phyloP scores from a whole-genome alignment of 192 early-diverging fungal genomes.

The Entrophospora sp. region DNA sequence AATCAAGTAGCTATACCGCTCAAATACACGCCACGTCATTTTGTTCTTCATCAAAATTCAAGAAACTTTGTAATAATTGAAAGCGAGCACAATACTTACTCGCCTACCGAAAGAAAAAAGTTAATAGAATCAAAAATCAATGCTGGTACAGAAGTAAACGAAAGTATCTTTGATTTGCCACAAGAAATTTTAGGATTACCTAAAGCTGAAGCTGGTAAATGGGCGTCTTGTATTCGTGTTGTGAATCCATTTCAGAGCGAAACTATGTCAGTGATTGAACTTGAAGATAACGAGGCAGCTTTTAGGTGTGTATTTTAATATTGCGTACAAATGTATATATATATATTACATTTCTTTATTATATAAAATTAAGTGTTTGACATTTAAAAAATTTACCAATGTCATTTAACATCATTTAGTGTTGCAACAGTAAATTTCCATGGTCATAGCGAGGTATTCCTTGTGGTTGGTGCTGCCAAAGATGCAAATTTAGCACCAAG shows the following conservation, averaged over 20 bases:
- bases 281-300: slow-evolving; percentile 79
- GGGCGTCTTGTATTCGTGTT: slow-evolving; percentile 83
- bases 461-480: slow-evolving; percentile 79
- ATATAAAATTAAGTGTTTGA: not conserved
- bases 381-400: not conserved
- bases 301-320: too few relatives aligned
- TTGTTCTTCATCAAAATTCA: slow-evolving; percentile 61
- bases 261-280: slow-evolving; percentile 57
- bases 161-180: slow-evolving; percentile 48
- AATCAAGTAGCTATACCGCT: slow-evolving; percentile 81
- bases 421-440: slow-evolving; percentile 58
- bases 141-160: slow-evolving; percentile 45
- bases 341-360: not conserved
- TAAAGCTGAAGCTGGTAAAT: slow-evolving; percentile 57
- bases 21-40: slow-evolving; percentile 78
- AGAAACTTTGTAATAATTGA: slow-evolving; percentile 87
- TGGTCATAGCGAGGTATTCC: slow-evolving; percentile 45
- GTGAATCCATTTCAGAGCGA: slow-evolving; percentile 69
- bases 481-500: slow-evolving; percentile 62
- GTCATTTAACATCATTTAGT: slow-evolving; percentile 23
- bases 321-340: not conserved
- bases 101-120: slow-evolving; percentile 52
- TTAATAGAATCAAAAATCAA: slow-evolving; percentile 44
- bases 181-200: slow-evolving; percentile 77
- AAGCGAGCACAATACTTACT: slow-evolving; percentile 70